Percentiles rank a stretch among this genome's conserved stretches.
Conservation (phyloP, 192 early-diverging fungal species). For the Rhizoclosmatium globosum region DNA sequence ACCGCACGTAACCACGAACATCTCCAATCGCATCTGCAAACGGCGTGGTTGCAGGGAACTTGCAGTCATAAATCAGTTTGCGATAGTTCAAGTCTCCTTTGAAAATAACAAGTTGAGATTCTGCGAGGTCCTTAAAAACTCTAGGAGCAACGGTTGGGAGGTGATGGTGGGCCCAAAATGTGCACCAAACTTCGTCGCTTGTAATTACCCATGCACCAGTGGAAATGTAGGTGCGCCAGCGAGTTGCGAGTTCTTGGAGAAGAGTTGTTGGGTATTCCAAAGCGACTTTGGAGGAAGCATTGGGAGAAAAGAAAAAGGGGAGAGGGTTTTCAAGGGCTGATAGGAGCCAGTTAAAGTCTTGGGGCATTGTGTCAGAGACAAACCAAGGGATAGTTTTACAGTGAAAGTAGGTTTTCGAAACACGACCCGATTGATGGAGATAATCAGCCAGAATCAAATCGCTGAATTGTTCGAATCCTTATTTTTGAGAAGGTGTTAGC, state of each 20-base stretch:
- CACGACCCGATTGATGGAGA: constrained; percentile 73
- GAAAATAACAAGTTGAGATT: constrained; percentile 79
- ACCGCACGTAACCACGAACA: constrained; percentile 45
- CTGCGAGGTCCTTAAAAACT: constrained; percentile 67
- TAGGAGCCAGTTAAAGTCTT: constrained; percentile 82
- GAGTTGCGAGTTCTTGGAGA: constrained; percentile 35
- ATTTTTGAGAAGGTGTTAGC: not conserved
- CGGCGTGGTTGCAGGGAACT: constrained; percentile 85
- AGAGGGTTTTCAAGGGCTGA: constrained; percentile 42
- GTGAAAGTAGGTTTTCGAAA: constrained; percentile 79
- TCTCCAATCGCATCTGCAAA: constrained; percentile 86
- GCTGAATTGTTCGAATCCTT: constrained; percentile 89
- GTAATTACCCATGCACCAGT: constrained; percentile 71
- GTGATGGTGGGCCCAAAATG: constrained; percentile 82
- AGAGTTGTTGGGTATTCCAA: constrained; percentile 46
- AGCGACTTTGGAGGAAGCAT: constrained; percentile 34
- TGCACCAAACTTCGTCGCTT: constrained; percentile 87
- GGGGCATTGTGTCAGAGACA: constrained; percentile 84
- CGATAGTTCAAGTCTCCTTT: constrained; percentile 98
- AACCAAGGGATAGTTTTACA: constrained; percentile 95
- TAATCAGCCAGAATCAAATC: constrained; percentile 90
- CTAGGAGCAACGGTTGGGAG: constrained; percentile 72
- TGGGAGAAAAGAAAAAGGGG: not conserved
- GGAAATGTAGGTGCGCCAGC: constrained; percentile 74
- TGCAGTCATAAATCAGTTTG: constrained; percentile 91